Conservation (phyloP, 176 grass and related monocot species). For the Paspalum notatum region DNA sequence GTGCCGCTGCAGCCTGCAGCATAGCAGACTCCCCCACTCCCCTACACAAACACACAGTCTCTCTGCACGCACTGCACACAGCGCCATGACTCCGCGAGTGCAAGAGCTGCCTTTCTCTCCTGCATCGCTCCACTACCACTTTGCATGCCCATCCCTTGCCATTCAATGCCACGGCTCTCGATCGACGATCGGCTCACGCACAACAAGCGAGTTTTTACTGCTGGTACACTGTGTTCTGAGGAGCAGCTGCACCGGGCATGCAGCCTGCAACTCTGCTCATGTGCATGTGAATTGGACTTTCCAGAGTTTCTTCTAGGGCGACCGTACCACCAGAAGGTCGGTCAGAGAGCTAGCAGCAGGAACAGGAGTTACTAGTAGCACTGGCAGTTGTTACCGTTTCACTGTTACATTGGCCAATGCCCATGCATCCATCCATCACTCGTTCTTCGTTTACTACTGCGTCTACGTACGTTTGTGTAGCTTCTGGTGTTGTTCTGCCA, state of each 20-base stretch:
- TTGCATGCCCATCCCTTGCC: constrained; percentile 52
- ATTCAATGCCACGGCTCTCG: constrained; percentile 35
- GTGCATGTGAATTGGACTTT: constrained; percentile 17
- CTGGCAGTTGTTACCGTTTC: constrained; percentile 42
- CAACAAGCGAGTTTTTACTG: constrained; percentile 11
- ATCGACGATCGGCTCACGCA: background rate
- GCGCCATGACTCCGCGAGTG: constrained; percentile 50
- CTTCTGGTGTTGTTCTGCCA: background rate
- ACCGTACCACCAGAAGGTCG: background rate
- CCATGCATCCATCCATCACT: background rate
- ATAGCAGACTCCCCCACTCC: background rate
- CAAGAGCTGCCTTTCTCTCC: constrained; percentile 48
- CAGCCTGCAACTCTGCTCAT: constrained; percentile 7
- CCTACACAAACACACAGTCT: no score
- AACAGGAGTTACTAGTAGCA: background rate
- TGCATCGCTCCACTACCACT: constrained; percentile 43
- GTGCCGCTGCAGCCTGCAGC: constrained; percentile 10
- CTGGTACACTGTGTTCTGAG: constrained; percentile 8
- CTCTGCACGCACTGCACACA: background rate
- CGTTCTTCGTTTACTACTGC: background rate
- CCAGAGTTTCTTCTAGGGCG: no score
- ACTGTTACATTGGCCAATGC: constrained; percentile 53
- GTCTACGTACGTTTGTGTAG: background rate
- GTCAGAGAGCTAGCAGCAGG: background rate
- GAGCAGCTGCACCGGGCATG: background rate